Evolutionary conservation across 1,139 yeast genomes (phyloP).

Genomic region (Geotrichum histeridarum): DNA sequence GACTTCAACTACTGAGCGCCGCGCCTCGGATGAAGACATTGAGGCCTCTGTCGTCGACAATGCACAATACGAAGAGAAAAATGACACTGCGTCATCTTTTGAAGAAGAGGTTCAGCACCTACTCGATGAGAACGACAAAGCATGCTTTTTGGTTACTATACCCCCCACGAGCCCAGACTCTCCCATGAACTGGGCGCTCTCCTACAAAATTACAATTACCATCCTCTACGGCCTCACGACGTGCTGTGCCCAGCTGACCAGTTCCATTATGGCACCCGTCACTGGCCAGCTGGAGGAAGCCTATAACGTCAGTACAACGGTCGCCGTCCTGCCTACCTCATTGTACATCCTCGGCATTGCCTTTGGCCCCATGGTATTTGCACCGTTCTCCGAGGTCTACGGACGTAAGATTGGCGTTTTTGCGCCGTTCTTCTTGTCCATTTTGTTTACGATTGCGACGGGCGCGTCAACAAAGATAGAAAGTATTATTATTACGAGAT

Average conservation of each 20-base stretch:
- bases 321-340: slow-evolving; percentile 58
- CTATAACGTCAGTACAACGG: slow-evolving; percentile 55
- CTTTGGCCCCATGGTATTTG: slow-evolving; percentile 69
- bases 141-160: slow-evolving; percentile 4
- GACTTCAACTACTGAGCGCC: too few relatives aligned
- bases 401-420: slow-evolving; percentile 70
- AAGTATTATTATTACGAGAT: slow-evolving; percentile 55
- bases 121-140: slow-evolving; percentile 8
- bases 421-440: slow-evolving; percentile 48
- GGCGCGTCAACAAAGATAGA: slow-evolving; percentile 57
- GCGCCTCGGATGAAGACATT: background rate
- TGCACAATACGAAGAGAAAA: background rate
- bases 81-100: background rate
- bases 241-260: slow-evolving; percentile 43
- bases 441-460: slow-evolving; percentile 47
- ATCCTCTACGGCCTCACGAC: slow-evolving; percentile 42
- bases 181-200: slow-evolving; percentile 34
- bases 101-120: slow-evolving; percentile 10
- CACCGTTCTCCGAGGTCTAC: slow-evolving; percentile 72
- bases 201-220: slow-evolving; percentile 40
- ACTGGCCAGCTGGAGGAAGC: slow-evolving; percentile 43
- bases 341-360: slow-evolving; percentile 69
- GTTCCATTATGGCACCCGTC: slow-evolving; percentile 43
- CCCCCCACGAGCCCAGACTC: slow-evolving; percentile 22
- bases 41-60: slow-evolving; percentile 1